Base-by-base conservation (phyloP, 1,284 basidiomycete genomes). In the Sanguinoderma infundibulare region DNA sequence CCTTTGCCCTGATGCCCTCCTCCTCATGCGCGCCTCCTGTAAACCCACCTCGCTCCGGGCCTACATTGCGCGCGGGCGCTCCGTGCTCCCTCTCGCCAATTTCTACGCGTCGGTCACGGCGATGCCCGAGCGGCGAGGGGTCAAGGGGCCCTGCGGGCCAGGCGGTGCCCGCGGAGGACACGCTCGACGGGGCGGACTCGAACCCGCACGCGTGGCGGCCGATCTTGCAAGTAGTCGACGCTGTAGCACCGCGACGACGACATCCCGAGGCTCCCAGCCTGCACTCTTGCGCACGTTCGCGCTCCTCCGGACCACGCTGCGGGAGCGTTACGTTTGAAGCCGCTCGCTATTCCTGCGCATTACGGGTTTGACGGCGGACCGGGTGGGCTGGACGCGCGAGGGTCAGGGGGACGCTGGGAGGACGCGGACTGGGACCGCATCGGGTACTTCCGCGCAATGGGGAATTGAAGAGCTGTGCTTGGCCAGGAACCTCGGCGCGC, bases 171-270 rank as follows among this genome's bases (percentile, higher is more conserved):
- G 68, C 74, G 0, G 63, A 71, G 12, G 72, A 70, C 30, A 73
- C 76, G 4, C 74, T 81, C 34, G 75, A 76, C 14, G 64, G 71
- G 0, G 64, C 68, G 0, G 67, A 72, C 8, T 72, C 75, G 15
- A 65, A 72, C 2, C 81, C 81, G 17, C 83, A 86, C 63, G 71
- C 80, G 3, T 89, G 87, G 87, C 74, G 83, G 20, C 77, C 82
- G 17, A 74, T 90, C 57, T 63, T 87, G 39, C 79, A n/a, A n/a
- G n/a, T n/a, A 83, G 63, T 75, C 76, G 34, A 75, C 80, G 36
- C 67, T 86, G 53, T 69, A 79, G 20, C 82, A 86, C 64, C 82
- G 83, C 4, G 84, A 89, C 66, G 86, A 89, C 60, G 89, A 90
- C 69, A 69, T 89, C 3, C 78, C 81, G 61, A 89, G 89, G 73